Conservation (phyloP, 2,329 filamentous ascomycete genomes). For the Bipolaris gigantea region DNA sequence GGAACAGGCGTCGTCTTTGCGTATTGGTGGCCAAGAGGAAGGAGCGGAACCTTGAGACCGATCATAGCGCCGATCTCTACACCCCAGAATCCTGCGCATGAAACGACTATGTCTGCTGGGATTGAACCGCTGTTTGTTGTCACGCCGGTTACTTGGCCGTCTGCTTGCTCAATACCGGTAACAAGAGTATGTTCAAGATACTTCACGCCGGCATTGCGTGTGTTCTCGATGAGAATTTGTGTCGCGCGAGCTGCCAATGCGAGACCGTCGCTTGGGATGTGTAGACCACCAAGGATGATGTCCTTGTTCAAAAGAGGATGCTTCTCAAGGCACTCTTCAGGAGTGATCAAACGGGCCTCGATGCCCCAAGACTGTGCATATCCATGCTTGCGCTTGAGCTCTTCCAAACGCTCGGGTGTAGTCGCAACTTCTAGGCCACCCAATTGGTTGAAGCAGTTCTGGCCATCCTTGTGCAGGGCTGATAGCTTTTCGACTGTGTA, state of each 20-base stretch:
- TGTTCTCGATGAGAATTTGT: conserved; percentile 62
- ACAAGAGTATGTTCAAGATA: conserved; percentile 62
- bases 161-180: conserved; percentile 57
- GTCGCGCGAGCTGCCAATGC: conserved; percentile 64
- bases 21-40: conserved; percentile 66
- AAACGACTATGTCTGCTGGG: conserved; percentile 62
- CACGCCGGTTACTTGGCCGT: conserved; percentile 60
- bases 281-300: conserved; percentile 60
- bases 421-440: conserved; percentile 66
- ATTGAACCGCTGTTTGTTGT: conserved; percentile 53
- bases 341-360: conserved; percentile 55
- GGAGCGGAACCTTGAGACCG: conserved; percentile 59
- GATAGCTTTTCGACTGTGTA: conserved; percentile 65
- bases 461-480: conserved; percentile 50
- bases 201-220: conserved; percentile 59
- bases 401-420: conserved; percentile 60
- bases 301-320: conserved; percentile 60
- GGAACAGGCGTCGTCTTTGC: conserved; percentile 62
- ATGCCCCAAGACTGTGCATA: conserved; percentile 65
- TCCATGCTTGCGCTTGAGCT: conserved; percentile 65
- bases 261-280: conserved; percentile 64
- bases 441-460: conserved; percentile 63
- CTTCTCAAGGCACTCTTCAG: conserved; percentile 56
- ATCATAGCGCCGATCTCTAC: conserved; percentile 66
- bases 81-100: conserved; percentile 68